Conservation (phyloP, 352 stramenopile species). For the Pythium phragmitis region DNA sequence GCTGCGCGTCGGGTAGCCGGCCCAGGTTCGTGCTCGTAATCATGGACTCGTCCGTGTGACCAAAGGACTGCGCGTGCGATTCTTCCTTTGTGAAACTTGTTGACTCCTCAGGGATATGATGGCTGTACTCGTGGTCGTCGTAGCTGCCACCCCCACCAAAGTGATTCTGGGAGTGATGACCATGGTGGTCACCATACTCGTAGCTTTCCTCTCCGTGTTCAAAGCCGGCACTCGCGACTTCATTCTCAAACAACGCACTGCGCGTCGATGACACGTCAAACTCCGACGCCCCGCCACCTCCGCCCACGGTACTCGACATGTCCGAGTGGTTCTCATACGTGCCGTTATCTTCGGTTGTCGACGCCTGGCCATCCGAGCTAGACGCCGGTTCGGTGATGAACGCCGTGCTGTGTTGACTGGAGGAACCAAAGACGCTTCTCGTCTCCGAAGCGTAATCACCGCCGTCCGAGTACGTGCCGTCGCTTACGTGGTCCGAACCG, state of each 20-base stretch:
- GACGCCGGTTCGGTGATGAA: slow-evolving; percentile 76
- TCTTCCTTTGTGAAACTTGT: slow-evolving; percentile 4
- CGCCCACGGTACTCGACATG: slow-evolving; percentile 32
- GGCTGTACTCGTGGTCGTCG: slow-evolving; percentile 19
- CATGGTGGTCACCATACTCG: slow-evolving; percentile 23
- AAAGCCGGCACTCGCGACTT: slow-evolving; percentile 25
- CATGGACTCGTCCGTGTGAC: slow-evolving; percentile 2
- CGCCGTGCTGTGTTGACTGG: slow-evolving; percentile 64
- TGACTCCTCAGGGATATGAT: neutral
- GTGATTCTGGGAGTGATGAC: slow-evolving; percentile 2
- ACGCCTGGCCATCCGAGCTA: slow-evolving; percentile 71
- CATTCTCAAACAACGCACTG: slow-evolving; percentile 27
- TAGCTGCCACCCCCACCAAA: slow-evolving; percentile 17
- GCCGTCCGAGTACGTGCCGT: slow-evolving; percentile 63
- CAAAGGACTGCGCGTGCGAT: slow-evolving; percentile 11
- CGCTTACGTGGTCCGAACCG: slow-evolving; percentile 64
- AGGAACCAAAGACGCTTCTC: slow-evolving; percentile 67
- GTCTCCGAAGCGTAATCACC: slow-evolving; percentile 58
- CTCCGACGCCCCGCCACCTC: slow-evolving; percentile 23
- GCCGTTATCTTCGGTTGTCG: slow-evolving; percentile 36
- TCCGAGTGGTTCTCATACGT: slow-evolving; percentile 26
- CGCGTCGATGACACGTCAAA: slow-evolving; percentile 29
- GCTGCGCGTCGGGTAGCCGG: neutral
- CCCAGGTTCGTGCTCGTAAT: slow-evolving; percentile 7
- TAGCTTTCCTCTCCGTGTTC: slow-evolving; percentile 19